These are phyloP conservation scores for Calonectria honghensis DNA, from an alignment of 2,329 filamentous ascomycete species.

Conservation along the genomic window DNA sequence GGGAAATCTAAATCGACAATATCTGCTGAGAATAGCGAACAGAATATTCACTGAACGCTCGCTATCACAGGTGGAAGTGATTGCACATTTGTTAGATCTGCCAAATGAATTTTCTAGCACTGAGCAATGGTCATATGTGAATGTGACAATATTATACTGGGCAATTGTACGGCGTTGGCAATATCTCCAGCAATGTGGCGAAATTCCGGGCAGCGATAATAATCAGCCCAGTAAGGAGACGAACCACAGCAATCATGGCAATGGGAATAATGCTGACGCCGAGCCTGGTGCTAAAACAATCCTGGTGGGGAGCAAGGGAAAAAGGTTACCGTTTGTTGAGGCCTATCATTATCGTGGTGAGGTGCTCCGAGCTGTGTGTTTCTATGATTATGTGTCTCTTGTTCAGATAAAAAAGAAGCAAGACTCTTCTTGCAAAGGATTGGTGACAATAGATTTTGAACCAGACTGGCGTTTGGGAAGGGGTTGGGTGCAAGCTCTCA, in stretches of 20 bases:
- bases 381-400: too few relatives aligned
- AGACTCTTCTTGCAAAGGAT: too few relatives aligned
- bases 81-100: neutral
- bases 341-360: too few relatives aligned
- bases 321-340: conserved; percentile 21
- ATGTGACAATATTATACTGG: conserved; percentile 32
- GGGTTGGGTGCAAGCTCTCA: too few relatives aligned
- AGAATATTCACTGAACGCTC: too few relatives aligned
- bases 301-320: conserved; percentile 3
- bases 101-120: conserved; percentile 22
- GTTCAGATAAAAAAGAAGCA: too few relatives aligned
- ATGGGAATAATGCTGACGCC: neutral
- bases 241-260: neutral
- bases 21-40: neutral
- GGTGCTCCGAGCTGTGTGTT: too few relatives aligned
- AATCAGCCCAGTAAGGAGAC: neutral
- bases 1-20: conserved; percentile 27
- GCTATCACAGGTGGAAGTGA: too few relatives aligned
- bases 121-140: conserved; percentile 30
- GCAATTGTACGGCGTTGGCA: conserved; percentile 9
- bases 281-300: neutral
- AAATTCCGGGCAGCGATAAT: neutral
- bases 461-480: too few relatives aligned
- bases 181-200: neutral
- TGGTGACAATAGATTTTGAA: too few relatives aligned